Evolutionary conservation across 2,329 filamentous ascomycete species (phyloP), one percentile per base, ranked within the genome.

Genomic region (Cordyceps militaris): DNA sequence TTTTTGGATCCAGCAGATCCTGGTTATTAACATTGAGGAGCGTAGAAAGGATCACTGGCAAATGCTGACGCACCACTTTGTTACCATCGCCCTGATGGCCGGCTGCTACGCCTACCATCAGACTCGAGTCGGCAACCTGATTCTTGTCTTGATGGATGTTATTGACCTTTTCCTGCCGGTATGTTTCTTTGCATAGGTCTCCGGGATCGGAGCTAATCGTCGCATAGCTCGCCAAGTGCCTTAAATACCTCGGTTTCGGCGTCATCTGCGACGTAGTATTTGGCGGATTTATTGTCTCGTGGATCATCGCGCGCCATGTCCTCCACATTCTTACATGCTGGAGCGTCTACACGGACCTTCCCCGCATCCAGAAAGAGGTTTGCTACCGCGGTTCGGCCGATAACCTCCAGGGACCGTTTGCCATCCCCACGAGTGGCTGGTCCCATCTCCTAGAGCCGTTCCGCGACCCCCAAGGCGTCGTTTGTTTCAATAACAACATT

Each of bases 21-120:
- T 97, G 34, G 90, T 97, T 57, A 89, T 97, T 70, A 87, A 97
- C 73, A 91, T 97, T 59, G 94, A 99, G 73, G 89, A 95, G 74
- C 85, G 88, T 63, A 83, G 94, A 66, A 97, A 97, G 74, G 93
- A 99, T 66, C 88, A 97, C 73, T 88, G 85, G 76, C 92, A 97
- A 73, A 97, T 97, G 94, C 85, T 97, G 64, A 86, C 84, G 16
- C 93, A 97, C 72, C 94, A 99, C 74, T 82, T 97, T 68, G 85
- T 97, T 69, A 99, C 93, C n/a, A 89, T 86, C 66, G 77, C 79
- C 6, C 83, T 99, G 42, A 85, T 99, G 61, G 85, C 85, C 58
- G 81, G 85, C 32, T 92, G 88, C 61, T 97, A 97, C 70, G 83
- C 85, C 63, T 96, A 95, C 70, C 86, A 93, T 67, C 86, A 91